Conservation (phyloP, 805 yeast species). For the Clavispora phyllophila region DNA sequence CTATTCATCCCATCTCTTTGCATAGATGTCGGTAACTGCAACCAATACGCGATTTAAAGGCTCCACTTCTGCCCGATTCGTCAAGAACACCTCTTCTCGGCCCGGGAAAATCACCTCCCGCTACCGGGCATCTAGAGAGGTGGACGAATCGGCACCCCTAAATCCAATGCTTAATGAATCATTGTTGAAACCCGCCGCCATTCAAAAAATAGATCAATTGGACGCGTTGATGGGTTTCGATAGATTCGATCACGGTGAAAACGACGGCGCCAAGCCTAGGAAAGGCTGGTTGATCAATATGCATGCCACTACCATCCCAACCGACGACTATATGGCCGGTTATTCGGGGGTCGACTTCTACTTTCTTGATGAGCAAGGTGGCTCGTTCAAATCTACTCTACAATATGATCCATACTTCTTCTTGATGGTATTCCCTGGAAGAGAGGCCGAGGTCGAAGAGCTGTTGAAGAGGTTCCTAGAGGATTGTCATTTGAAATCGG, state of each 20-base stretch:
- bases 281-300: conserved; percentile 92
- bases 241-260: conserved; percentile 65
- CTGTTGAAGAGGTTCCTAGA: conserved; percentile 67
- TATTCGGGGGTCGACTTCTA: conserved; percentile 89
- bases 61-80: conserved; percentile 49
- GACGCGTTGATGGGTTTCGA: conserved; percentile 89
- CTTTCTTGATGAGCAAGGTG: conserved; percentile 94
- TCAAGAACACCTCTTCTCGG: conserved; percentile 31
- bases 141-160: conserved; percentile 16
- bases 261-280: conserved; percentile 40
- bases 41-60: conserved; percentile 27
- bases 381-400: conserved; percentile 81
- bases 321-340: conserved; percentile 58
- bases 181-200: conserved; percentile 46
- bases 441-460: conserved; percentile 80
- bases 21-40: conserved; percentile 4
- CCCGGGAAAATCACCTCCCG: conserved; percentile 15
- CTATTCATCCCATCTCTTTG: not conserved
- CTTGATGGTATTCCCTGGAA: conserved; percentile 55
- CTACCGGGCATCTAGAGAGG: conserved; percentile 10
- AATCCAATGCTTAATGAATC: conserved; percentile 37
- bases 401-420: conserved; percentile 86
- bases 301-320: conserved; percentile 77
- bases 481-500: conserved; percentile 46
- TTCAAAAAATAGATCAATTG: conserved; percentile 56